Conservation (phyloP, 345 rosid species). For the Geranium rotundifolium region DNA sequence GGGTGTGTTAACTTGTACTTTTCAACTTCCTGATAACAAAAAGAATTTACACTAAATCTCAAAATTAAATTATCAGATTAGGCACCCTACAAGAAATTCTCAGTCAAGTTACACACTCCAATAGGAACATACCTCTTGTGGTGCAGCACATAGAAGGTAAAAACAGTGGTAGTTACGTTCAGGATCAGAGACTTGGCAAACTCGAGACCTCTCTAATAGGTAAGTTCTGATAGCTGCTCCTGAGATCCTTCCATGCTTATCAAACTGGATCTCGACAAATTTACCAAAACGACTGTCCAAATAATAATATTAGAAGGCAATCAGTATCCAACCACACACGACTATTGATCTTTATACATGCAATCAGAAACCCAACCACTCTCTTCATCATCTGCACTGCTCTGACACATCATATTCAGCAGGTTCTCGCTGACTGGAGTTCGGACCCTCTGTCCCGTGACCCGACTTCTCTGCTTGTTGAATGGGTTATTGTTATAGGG, state of each 20-base stretch:
- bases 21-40: not conserved
- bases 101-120: too few relatives aligned
- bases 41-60: too few relatives aligned
- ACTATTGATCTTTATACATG: too few relatives aligned
- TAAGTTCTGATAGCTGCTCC: slow-evolving; percentile 97
- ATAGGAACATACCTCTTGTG: slow-evolving; percentile 58
- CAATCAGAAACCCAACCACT: too few relatives aligned
- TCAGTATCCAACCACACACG: slow-evolving; percentile 12
- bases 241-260: slow-evolving; percentile 90
- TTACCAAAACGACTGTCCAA: slow-evolving; percentile 84
- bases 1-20: not conserved
- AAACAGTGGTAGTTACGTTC: slow-evolving; percentile 94
- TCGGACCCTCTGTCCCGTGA: too few relatives aligned
- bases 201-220: slow-evolving; percentile 90
- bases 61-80: too few relatives aligned
- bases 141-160: slow-evolving; percentile 94
- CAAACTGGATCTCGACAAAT: slow-evolving; percentile 95
- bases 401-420: too few relatives aligned
- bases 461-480: too few relatives aligned
- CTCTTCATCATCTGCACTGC: too few relatives aligned
- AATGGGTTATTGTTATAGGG: too few relatives aligned
- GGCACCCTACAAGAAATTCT: too few relatives aligned
- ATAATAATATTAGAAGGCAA: slow-evolving; percentile 1
- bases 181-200: slow-evolving; percentile 82
- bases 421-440: too few relatives aligned